Base-by-base conservation (phyloP, 768 basidiomycete species). In the Coprinopsis sp. region DNA sequence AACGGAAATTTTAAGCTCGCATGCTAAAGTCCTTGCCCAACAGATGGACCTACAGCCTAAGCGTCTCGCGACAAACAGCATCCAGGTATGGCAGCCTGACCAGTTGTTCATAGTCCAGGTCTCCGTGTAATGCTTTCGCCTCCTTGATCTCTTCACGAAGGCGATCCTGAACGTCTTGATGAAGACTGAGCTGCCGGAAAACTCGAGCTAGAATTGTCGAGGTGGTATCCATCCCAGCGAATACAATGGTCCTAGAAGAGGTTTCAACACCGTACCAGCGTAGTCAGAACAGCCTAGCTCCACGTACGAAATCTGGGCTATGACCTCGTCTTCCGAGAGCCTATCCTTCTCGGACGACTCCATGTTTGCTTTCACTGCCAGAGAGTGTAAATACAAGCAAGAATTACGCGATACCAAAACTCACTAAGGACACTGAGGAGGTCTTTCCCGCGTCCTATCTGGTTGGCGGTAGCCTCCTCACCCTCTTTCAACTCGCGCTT, bases 71-170 rank as follows among this genome's bases (percentile, higher is more conserved):
- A 29, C 52, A 56, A 10, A 57, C 46, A 5, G 59, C 55, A 30
- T 60, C 59, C 27, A 60, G 51, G 29, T 53, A 55, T 3, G 59
- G 59, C 12, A 60, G 49, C 1, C 47, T 46, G 16, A 53, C 49
- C 7, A 60, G 28, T 23, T 44, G 40, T 7, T 60, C 59, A 36
- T 60, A 58, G 13, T 54, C 49, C 23, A 57, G 45, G 8, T 53
- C 51, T 8, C 28, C 51, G 7, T 51, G 3, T 52, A 51, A 7
- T 38, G 23, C 21, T 51, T 41, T 56, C 0, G 60, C 58, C 22
- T 54, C 52, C 2, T 64, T 16, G n/a, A 77, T 62, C 50, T 77
- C 75, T 33, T 61, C 53, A 12, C 70, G 68, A 25, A 74, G 53
- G 3, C 58, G 62, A 21, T 22, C 47, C 24, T 74, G 62, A n/a